These are phyloP conservation scores for Groenewaldozyma salmanticensis DNA, from an alignment of 805 yeast genomes.

Conservation along the genomic window DNA sequence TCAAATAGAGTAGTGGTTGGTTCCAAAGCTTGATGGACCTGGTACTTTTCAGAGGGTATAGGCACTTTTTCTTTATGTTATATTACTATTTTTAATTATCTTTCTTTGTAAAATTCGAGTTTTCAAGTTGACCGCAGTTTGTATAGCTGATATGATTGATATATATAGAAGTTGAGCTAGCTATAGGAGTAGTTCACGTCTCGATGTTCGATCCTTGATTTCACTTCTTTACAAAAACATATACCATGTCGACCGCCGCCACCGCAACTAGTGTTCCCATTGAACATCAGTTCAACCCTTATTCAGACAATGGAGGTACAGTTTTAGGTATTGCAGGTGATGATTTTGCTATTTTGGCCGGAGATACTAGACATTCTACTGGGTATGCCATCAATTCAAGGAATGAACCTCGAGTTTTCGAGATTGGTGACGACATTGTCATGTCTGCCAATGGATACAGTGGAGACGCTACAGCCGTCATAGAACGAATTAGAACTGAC, in stretches of 20 bases:
- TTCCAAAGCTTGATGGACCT: background rate
- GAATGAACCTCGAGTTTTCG: conserved; percentile 80
- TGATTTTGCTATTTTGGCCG: conserved; percentile 94
- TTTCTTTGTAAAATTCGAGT: too few relatives aligned
- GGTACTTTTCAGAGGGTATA: too few relatives aligned
- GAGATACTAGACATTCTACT: conserved; percentile 94
- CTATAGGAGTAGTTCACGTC: too few relatives aligned
- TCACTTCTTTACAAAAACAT: background rate
- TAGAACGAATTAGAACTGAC: conserved; percentile 48
- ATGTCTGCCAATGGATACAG: conserved; percentile 94
- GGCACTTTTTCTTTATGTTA: too few relatives aligned
- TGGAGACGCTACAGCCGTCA: conserved; percentile 85
- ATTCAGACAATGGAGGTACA: conserved; percentile 94
- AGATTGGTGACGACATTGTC: conserved; percentile 78
- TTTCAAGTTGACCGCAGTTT: too few relatives aligned
- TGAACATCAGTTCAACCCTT: conserved; percentile 88
- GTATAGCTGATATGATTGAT: too few relatives aligned
- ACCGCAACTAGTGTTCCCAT: conserved; percentile 41
- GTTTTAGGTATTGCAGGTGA: conserved; percentile 96
- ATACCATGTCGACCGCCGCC: conserved; percentile 7
- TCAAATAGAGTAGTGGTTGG: background rate
- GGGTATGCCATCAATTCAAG: conserved; percentile 93
- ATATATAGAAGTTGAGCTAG: too few relatives aligned
- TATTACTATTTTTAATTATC: too few relatives aligned
- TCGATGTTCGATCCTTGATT: too few relatives aligned